A percentile compares a stretch with the other conserved stretches of the same genome.
These are phyloP conservation scores for Silene vulgaris DNA, from an alignment of 179 eudicot genomes.

Conservation along the genomic window DNA sequence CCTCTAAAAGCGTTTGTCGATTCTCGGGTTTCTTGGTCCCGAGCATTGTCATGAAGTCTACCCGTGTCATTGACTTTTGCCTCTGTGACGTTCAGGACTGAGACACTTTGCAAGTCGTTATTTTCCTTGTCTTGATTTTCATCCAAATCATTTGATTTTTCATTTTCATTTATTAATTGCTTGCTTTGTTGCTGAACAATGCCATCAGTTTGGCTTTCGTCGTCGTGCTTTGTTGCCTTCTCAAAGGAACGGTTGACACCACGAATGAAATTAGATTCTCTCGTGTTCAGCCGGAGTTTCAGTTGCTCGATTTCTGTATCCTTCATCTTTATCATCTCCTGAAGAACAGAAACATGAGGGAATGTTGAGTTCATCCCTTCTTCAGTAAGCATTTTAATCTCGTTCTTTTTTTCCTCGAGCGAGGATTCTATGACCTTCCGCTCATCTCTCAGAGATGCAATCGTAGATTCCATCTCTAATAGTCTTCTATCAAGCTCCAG, in stretches of 20 bases:
- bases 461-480: slow-evolving; percentile 29
- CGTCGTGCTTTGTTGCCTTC: no score
- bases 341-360: slow-evolving; percentile 15
- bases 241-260: not conserved
- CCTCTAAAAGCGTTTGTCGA: slow-evolving; percentile 6
- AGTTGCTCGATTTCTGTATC: slow-evolving; percentile 20
- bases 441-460: slow-evolving; percentile 25
- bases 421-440: slow-evolving; percentile 30
- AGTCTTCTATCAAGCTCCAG: slow-evolving; percentile 22
- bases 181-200: not conserved
- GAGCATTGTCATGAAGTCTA: not conserved
- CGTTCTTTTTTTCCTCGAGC: slow-evolving; percentile 28
- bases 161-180: not conserved
- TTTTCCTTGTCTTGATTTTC: not conserved
- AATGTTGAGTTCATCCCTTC: slow-evolving; percentile 11
- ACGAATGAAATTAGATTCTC: not conserved
- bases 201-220: not conserved
- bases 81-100: not conserved
- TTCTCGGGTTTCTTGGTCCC: not conserved
- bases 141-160: not conserved
- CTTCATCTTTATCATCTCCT: slow-evolving; percentile 12
- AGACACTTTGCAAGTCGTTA: not conserved
- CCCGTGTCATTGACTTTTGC: not conserved
- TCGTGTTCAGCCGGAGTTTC: not conserved
- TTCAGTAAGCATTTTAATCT: slow-evolving; percentile 21